These are phyloP conservation scores for Iodosphaeria phyllophila DNA, from an alignment of 2,329 filamentous ascomycete species.

Conservation along the genomic window DNA sequence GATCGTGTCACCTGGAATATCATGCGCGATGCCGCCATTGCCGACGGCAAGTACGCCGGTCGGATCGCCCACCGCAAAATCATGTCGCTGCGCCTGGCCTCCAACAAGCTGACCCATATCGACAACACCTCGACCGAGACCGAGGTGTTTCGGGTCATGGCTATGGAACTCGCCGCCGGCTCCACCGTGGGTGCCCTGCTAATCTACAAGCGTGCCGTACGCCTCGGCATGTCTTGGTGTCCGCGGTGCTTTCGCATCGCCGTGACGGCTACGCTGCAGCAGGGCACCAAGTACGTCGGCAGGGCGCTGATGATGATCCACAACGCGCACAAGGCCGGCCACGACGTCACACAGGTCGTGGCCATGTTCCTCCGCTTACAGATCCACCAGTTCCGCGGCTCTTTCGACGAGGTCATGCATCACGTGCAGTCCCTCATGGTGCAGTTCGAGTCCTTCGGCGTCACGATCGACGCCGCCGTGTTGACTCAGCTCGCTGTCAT, in stretches of 20 bases:
- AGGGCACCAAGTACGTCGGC: conserved; percentile 10
- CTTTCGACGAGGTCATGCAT: conserved; percentile 6
- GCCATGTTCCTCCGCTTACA: conserved; percentile 9
- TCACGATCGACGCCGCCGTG: conserved; percentile 8
- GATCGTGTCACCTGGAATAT: conserved; percentile 21
- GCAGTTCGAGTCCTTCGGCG: conserved; percentile 10
- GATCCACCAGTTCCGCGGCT: conserved; percentile 8
- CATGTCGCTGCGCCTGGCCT: conserved; percentile 8
- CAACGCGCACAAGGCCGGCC: conserved; percentile 18
- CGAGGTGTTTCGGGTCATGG: conserved; percentile 21
- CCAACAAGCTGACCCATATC: conserved; percentile 7
- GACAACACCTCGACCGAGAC: conserved; percentile 11
- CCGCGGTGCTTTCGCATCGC: conserved; percentile 26
- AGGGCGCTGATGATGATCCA: conserved; percentile 20
- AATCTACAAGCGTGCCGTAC: conserved; percentile 19
- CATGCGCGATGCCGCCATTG: conserved; percentile 14
- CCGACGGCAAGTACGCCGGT: conserved; percentile 4
- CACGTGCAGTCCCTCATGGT: conserved; percentile 10
- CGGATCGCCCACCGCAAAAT: conserved; percentile 7
- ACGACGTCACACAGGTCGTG: conserved; percentile 20
- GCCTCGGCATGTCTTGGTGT: conserved; percentile 17
- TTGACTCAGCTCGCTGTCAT: conserved; percentile 10
- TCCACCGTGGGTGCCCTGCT: conserved; percentile 15
- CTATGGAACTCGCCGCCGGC: conserved; percentile 15
- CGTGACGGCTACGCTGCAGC: conserved; percentile 21